A percentile compares a stretch with the other conserved stretches of the same genome.
Evolutionary conservation across 2,329 filamentous ascomycete genomes (phyloP).

Genomic region (Colletotrichum sp.): DNA sequence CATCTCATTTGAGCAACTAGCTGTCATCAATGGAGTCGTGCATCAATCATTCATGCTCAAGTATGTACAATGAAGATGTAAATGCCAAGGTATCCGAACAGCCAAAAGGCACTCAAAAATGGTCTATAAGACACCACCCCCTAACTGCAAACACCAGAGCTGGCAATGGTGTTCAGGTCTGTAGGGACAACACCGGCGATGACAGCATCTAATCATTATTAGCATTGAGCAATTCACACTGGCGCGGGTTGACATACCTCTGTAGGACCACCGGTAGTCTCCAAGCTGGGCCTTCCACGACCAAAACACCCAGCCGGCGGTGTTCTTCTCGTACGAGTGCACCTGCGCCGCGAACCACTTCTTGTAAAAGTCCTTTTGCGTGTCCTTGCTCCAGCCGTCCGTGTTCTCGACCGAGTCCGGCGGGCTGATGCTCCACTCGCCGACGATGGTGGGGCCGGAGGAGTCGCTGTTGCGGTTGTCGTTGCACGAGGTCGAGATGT

Average conservation of each 20-base stretch:
- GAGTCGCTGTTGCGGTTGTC: constrained; percentile 44
- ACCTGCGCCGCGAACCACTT: constrained; percentile 36
- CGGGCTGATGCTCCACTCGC: constrained; percentile 62
- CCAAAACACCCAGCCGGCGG: constrained; percentile 64
- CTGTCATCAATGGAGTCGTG: background rate
- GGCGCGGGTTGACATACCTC: background rate
- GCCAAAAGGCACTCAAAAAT: background rate
- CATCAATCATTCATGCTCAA: background rate
- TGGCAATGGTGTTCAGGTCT: constrained; percentile 13
- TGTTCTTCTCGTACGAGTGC: constrained; percentile 54
- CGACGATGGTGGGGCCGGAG: constrained; percentile 53
- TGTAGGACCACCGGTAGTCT: constrained; percentile 33
- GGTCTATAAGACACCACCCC: background rate
- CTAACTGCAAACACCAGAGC: constrained; percentile 6
- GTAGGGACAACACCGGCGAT: constrained; percentile 13
- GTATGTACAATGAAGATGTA: background rate
- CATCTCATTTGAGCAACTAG: background rate
- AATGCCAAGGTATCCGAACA: background rate
- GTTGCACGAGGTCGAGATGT: constrained; percentile 55
- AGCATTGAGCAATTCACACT: background rate
- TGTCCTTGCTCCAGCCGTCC: constrained; percentile 43
- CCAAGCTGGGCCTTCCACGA: constrained; percentile 55
- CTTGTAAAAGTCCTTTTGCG: constrained; percentile 53
- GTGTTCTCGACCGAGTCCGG: constrained; percentile 51
- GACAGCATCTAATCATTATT: constrained; percentile 2